Conservation (phyloP, 2,329 filamentous ascomycete genomes). For the Talaromyces rugulosus region DNA sequence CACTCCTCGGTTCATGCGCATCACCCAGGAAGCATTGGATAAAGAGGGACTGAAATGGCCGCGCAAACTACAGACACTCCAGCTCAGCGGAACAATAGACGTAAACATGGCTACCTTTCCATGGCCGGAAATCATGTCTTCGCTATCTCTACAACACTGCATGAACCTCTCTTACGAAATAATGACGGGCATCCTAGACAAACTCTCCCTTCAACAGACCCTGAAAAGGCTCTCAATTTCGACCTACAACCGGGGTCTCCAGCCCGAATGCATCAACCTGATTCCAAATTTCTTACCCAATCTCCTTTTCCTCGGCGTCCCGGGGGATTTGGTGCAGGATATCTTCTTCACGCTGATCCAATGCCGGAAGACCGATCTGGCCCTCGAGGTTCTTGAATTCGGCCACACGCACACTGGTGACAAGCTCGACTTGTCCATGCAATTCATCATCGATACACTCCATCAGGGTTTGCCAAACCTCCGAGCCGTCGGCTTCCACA, state of each 20-base stretch:
- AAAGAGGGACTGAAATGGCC: conserved; percentile 20
- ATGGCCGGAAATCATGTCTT: conserved; percentile 26
- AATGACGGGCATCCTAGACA: conserved; percentile 22
- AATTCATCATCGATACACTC: conserved; percentile 19
- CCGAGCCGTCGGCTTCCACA: conserved; percentile 24
- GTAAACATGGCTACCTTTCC: conserved; percentile 18
- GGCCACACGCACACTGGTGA: conserved; percentile 17
- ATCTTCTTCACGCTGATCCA: conserved; percentile 24
- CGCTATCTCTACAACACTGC: conserved; percentile 23
- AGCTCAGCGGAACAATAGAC: conserved; percentile 23
- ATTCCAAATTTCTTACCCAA: conserved; percentile 23
- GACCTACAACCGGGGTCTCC: conserved; percentile 21
- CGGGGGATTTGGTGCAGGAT: conserved; percentile 25
- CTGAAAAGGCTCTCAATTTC: conserved; percentile 25
- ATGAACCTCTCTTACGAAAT: conserved; percentile 19
- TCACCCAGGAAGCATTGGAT: conserved; percentile 12
- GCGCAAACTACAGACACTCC: conserved; percentile 19
- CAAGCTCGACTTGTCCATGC: conserved; percentile 19
- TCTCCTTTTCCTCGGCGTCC: conserved; percentile 26
- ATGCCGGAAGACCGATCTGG: conserved; percentile 11
- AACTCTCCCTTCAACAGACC: conserved; percentile 15
- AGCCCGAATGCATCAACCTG: conserved; percentile 22
- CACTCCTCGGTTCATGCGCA: conserved; percentile 34
- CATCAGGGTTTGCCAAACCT: conserved; percentile 21
- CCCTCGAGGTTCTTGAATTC: conserved; percentile 27